Percentiles rank a stretch among this genome's conserved stretches.
phyloP scores from a whole-genome alignment of 1,284 basidiomycete genomes.

The Coriolopsis trogii region DNA sequence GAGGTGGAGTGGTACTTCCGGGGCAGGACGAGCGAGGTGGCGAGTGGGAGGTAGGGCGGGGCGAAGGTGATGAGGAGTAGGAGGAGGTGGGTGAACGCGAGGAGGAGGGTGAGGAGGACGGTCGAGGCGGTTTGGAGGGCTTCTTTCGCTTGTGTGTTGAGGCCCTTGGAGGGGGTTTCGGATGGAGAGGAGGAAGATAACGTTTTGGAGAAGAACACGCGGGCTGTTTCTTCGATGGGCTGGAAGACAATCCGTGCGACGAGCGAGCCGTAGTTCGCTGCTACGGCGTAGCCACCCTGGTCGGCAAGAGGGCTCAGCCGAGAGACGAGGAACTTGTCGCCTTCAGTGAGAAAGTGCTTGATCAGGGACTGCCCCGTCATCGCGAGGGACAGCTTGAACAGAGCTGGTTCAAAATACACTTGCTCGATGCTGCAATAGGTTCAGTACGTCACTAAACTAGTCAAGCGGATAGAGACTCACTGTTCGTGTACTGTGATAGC shows the following conservation, averaged over 20 bases:
- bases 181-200: constrained; percentile 37
- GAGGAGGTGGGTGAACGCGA: constrained; percentile 76
- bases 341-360: constrained; percentile 95
- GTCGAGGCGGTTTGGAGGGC: constrained; percentile 30
- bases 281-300: constrained; percentile 93
- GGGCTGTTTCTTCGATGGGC: constrained; percentile 88
- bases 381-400: constrained; percentile 66
- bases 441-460: neutral
- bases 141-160: constrained; percentile 17
- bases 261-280: constrained; percentile 93
- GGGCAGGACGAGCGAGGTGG: constrained; percentile 75
- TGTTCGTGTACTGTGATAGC: constrained; percentile 28
- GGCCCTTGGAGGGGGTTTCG: neutral
- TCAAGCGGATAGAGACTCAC: constrained; percentile 29
- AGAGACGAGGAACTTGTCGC: constrained; percentile 89
- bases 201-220: constrained; percentile 83
- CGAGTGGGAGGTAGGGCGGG: constrained; percentile 70
- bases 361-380: constrained; percentile 88
- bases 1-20: constrained; percentile 71
- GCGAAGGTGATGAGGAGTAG: constrained; percentile 77
- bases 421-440: constrained; percentile 25
- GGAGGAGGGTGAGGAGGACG: constrained; percentile 48
- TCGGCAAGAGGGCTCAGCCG: constrained; percentile 81
- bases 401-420: constrained; percentile 49
- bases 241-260: constrained; percentile 91